phyloP scores from a whole-genome alignment of 306 rosid species.

The Notholithocarpus densiflorus region DNA sequence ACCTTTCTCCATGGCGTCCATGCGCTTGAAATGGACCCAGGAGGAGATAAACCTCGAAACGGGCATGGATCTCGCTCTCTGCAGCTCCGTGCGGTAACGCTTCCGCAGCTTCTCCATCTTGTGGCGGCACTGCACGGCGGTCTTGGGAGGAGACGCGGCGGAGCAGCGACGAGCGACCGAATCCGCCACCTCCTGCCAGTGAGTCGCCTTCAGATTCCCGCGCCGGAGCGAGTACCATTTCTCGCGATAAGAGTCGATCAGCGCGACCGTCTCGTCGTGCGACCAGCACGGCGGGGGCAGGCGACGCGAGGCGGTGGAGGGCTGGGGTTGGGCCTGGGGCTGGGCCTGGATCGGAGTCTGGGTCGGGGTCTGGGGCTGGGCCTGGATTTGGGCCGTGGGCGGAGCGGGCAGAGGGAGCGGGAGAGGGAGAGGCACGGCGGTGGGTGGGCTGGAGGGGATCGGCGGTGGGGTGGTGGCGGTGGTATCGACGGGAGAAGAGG shows the following conservation, averaged over 20 bases:
- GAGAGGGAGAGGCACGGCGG: constrained; percentile 43
- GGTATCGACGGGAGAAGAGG: constrained; percentile 26
- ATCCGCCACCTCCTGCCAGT: constrained; percentile 97
- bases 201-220: constrained; percentile 81
- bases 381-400: constrained; percentile 1
- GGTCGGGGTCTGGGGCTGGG: neutral
- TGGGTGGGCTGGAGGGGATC: constrained; percentile 38
- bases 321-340: constrained; percentile 20
- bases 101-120: constrained; percentile 94
- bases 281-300: constrained; percentile 96
- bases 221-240: constrained; percentile 95
- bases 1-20: constrained; percentile 93
- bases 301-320: constrained; percentile 51
- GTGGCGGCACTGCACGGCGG: constrained; percentile 96
- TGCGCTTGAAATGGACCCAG: constrained; percentile 87
- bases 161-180: constrained; percentile 64
- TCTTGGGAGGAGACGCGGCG: constrained; percentile 58
- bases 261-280: constrained; percentile 79
- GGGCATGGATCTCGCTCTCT: constrained; percentile 62
- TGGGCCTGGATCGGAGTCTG: neutral
- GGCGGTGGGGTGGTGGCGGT: constrained; percentile 19
- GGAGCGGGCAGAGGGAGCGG: constrained; percentile 33
- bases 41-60: constrained; percentile 54
- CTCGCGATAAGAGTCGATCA: constrained; percentile 80
- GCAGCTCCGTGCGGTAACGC: constrained; percentile 90